These are phyloP conservation scores for Tricholoma furcatifolium DNA, from an alignment of 768 basidiomycete genomes.

Conservation along the genomic window DNA sequence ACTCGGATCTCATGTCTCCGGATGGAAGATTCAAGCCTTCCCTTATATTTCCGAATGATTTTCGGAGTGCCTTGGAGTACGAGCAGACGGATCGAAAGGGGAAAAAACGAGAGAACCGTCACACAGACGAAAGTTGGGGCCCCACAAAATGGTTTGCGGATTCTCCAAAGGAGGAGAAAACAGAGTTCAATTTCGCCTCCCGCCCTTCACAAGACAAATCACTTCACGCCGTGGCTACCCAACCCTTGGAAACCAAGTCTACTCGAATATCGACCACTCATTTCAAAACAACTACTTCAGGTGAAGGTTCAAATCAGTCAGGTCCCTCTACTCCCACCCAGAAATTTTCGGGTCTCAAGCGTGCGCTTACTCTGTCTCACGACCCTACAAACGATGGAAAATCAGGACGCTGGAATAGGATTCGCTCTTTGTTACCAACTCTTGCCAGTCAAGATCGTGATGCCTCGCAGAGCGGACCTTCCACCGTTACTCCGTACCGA, in stretches of 20 bases:
- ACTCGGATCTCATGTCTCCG: conserved; percentile 20
- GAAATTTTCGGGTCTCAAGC: conserved; percentile 20
- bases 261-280: background rate
- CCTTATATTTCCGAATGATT: conserved; percentile 32
- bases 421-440: conserved; percentile 66
- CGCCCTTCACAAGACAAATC: background rate
- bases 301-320: conserved; percentile 1
- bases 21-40: conserved; percentile 25
- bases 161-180: conserved; percentile 47
- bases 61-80: conserved; percentile 64
- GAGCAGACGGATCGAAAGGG: conserved; percentile 53
- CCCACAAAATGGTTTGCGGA: conserved; percentile 55
- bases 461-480: conserved; percentile 36
- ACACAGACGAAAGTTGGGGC: conserved; percentile 52
- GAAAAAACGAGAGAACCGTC: conserved; percentile 48
- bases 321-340: conserved; percentile 5
- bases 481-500: conserved; percentile 47
- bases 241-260: conserved; percentile 1
- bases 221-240: background rate
- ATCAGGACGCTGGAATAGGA: conserved; percentile 50
- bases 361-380: conserved; percentile 34
- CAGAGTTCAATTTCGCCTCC: conserved; percentile 28
- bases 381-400: conserved; percentile 20
- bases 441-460: conserved; percentile 37
- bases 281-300: conserved; percentile 11